Base-by-base conservation (phyloP, 1,284 basidiomycete genomes). In the Malassezia brasiliensis region DNA sequence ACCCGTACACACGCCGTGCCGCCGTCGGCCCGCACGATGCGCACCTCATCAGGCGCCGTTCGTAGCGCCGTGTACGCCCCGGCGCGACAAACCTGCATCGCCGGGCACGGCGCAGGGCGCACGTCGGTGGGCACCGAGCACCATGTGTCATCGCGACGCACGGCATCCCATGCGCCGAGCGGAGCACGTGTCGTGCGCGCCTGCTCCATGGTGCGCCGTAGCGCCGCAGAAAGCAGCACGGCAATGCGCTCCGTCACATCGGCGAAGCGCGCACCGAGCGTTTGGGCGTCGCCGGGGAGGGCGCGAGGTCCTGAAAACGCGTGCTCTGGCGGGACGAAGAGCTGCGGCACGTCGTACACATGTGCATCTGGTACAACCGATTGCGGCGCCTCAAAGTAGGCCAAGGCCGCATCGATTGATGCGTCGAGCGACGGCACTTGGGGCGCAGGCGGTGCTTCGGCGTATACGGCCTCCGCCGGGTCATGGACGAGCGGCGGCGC, bases 281-380 rank as follows among this genome's bases (percentile, higher is more conserved):
- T 22, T 11, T 14, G 22, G 9, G 35, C 49, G 22, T 56, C 49
- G 38, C 54, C 54, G 11, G 54, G 54, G 19, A 56, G 45, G 15
- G 44, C 36, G 9, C 32, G 44, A 6, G 49, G 49, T 11, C 30
- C 42, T 2, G 10, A 17, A 12, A 19, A 51, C 11, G 30, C n/a
- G 12, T 44, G 31, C 22, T 50, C 54, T 1, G 54, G 49, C 11
- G 42, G 47, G n/a, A 42, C 34, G 14, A 56, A 51, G 5, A 56
- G 48, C 25, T 39, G 14, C 0, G 42, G 41, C 4, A 28, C 22
- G 15, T 22, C 47, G 35, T 45, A 47, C 17, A 56, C 45, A 20
- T 17, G 20, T 1, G 15, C 47, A 25, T 32, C 20, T 11, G 11
- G 25, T 20, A 32, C 42, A 19, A 28, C 1, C 0, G n/a, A 17